A percentile compares a stretch with the other conserved stretches of the same genome.
These are phyloP conservation scores for Saturnispora diversa DNA, from an alignment of 805 yeast species.

Conservation along the genomic window DNA sequence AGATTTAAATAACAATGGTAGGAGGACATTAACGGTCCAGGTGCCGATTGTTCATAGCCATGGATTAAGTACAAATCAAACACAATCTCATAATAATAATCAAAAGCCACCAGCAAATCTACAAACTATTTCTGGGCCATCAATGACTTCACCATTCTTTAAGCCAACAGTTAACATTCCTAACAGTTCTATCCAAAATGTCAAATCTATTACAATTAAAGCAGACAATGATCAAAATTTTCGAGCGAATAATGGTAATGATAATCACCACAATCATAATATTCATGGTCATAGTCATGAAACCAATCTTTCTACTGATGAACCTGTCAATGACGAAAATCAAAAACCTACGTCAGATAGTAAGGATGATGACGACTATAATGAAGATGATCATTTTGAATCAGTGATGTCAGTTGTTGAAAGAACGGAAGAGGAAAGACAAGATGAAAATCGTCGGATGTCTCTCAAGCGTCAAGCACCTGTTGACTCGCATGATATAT, in stretches of 20 bases:
- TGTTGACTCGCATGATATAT: constrained; percentile 39
- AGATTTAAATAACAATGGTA: constrained; percentile 21
- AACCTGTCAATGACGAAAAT: constrained; percentile 4
- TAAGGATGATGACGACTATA: constrained; percentile 1
- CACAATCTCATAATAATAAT: constrained; percentile 4
- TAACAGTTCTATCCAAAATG: neutral
- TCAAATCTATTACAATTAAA: constrained; percentile 18
- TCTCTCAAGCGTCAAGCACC: constrained; percentile 48
- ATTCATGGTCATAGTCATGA: neutral
- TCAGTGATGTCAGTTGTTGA: constrained; percentile 15
- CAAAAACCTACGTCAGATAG: neutral
- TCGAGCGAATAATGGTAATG: constrained; percentile 4
- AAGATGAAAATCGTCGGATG: constrained; percentile 27
- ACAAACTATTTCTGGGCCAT: constrained; percentile 35
- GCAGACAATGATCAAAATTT: constrained; percentile 15
- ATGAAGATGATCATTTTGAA: constrained; percentile 5
- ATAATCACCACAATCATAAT: constrained; percentile 7
- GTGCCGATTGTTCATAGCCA: constrained; percentile 9
- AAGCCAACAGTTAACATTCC: constrained; percentile 19
- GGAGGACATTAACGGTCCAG: neutral
- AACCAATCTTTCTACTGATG: neutral
- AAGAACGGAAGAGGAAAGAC: constrained; percentile 23
- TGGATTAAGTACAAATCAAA: constrained; percentile 8
- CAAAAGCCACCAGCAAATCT: constrained; percentile 42
- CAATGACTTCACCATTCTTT: constrained; percentile 25